Evolutionary conservation across 2,329 filamentous ascomycete genomes (phyloP).

Genomic region (Myriosclerotinia scirpicola): DNA sequence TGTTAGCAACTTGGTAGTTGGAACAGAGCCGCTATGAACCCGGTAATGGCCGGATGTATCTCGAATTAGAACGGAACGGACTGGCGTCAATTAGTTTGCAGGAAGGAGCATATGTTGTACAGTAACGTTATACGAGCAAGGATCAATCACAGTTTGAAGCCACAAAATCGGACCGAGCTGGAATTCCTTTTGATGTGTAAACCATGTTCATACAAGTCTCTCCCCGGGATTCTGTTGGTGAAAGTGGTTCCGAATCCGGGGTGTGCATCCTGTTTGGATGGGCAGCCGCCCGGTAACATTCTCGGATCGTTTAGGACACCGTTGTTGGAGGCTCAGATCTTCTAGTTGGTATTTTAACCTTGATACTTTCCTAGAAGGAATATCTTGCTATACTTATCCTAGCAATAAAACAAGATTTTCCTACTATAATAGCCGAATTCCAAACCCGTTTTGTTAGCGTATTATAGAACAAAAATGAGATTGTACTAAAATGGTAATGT

Average conservation of each 20-base stretch:
- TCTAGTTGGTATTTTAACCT: no score
- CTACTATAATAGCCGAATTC: no score
- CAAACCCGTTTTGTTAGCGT: no score
- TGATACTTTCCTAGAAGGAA: no score
- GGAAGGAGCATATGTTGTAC: conserved; percentile 5
- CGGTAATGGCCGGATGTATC: not conserved
- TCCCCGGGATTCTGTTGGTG: conserved; percentile 1
- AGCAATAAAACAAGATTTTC: no score
- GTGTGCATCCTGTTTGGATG: not conserved
- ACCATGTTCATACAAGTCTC: not conserved
- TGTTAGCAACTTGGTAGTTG: not conserved
- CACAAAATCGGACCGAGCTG: not conserved
- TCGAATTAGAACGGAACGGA: not conserved
- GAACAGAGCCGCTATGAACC: no score
- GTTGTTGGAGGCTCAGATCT: not conserved
- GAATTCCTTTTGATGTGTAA: not conserved
- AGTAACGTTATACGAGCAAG: not conserved
- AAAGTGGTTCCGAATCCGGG: conserved; percentile 2
- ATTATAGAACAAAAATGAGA: no score
- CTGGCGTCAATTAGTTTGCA: not conserved
- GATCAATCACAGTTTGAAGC: not conserved
- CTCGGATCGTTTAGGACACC: not conserved
- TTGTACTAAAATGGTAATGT: no score
- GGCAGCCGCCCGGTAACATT: conserved; percentile 13
- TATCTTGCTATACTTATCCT: no score